Base-by-base conservation (phyloP, 805 yeast genomes). In the Ogataea pilisensis region DNA sequence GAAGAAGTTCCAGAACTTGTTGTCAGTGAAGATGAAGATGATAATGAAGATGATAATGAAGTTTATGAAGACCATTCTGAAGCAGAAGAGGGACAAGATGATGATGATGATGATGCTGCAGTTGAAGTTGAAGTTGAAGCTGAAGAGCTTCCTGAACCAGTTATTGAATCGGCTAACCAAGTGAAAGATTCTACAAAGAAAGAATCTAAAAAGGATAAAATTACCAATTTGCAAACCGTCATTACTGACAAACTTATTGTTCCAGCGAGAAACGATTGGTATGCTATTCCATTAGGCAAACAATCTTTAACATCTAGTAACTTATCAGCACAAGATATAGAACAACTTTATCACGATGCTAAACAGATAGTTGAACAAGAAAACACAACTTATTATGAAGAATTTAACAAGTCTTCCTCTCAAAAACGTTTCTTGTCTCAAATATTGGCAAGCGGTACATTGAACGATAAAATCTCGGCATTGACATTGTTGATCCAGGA, bases 381-480 rank as follows among this genome's bases (percentile, higher is more conserved):
- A 44, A 88, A 87, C 61, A 72, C 75, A 42, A 55, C 70, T 0
- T 91, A 85, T 60, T 73, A 77, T 46, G 82, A 80, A 45, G 95
- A 83, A 58, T 82, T 82, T 58, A 76, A 85, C 41, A 80, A 80
- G 49, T 76, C 82, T 41, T 79, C 83, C 30, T 85, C 95, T 5
- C 96, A 85, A 68, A 81, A 78, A 59, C 83, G 86, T 71, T 91
- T 91, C 62, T 78, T 88, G 71, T 76, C 91, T 1, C 95, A 91
- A 64, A 83, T 93, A 51, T 75, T 93, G 55, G 73, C 89, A 5
- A 83, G 80, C 50, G 99, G 99, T 85, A 93, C 99, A 0, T 72
- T 91, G 53, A 83, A 80, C 54, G 99, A 93, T 82, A 89, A 93
- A 66, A 85, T 93, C 41, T 86, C 96, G 35, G 96, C 99, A 0